Evolutionary conservation across 352 stramenopile species (phyloP).

Genomic region (Phytopythium kandeliae): DNA sequence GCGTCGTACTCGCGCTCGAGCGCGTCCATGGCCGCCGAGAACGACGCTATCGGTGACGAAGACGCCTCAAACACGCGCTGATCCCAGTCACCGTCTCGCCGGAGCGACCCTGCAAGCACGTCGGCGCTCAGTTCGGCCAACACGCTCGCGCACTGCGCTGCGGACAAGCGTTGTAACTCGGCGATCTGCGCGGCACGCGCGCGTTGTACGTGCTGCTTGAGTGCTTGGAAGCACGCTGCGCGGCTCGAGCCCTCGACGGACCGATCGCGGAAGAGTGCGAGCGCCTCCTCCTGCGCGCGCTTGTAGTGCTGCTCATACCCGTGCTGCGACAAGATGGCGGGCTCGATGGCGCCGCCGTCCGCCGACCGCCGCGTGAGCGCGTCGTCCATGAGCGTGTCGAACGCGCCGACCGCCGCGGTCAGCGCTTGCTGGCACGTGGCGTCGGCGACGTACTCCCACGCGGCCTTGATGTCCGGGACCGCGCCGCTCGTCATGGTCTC

Average conservation of each 20-base stretch:
- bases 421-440: slow-evolving; percentile 65
- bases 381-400: slow-evolving; percentile 42
- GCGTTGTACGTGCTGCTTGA: slow-evolving; percentile 68
- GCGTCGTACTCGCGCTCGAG: slow-evolving; percentile 56
- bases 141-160: slow-evolving; percentile 39
- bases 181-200: slow-evolving; percentile 47
- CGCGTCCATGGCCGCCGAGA: slow-evolving; percentile 34
- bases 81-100: slow-evolving; percentile 14
- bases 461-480: slow-evolving; percentile 78
- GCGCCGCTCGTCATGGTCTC: slow-evolving; percentile 73
- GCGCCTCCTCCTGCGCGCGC: slow-evolving; percentile 61
- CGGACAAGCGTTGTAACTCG: slow-evolving; percentile 53
- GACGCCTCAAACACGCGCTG: slow-evolving; percentile 21
- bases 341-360: slow-evolving; percentile 2
- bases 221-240: slow-evolving; percentile 60
- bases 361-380: background rate
- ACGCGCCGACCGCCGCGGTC: slow-evolving; percentile 42
- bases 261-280: slow-evolving; percentile 57
- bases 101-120: slow-evolving; percentile 34
- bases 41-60: background rate
- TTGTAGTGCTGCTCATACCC: slow-evolving; percentile 76
- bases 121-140: slow-evolving; percentile 27
- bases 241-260: slow-evolving; percentile 65
- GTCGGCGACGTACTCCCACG: slow-evolving; percentile 80
- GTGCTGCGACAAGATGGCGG: slow-evolving; percentile 45